Evolutionary conservation across 352 stramenopile species (phyloP), one percentile per base, ranked within the genome.

Genomic region (Phytopythium aichiense): DNA sequence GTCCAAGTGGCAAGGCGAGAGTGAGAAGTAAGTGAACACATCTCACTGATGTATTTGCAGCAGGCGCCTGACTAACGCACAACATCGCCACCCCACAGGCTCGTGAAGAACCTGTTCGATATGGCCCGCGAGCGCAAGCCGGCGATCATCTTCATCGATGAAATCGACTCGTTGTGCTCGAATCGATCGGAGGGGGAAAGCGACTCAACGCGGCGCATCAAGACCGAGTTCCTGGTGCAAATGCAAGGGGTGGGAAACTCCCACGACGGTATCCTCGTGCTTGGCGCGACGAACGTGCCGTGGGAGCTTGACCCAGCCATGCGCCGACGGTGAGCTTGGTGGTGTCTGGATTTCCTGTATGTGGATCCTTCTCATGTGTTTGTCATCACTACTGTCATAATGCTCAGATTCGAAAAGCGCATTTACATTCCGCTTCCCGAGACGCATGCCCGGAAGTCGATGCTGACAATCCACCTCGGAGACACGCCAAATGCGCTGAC

Each of bases 381-480:
- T 49, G 42, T 15, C 28, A 31, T 31, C 28, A 31, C 28, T 31
- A 4, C 28, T 49, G 16, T 22, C 20, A 4, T 6, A 4, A 25
- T 5, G 31, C 71, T 16, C 60, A 95, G 87, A 63, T 99, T 99
- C 67, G 97, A 99, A 73, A 99, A 99, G 68, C 91, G 96, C 50
- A 97, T 99, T 64, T 99, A 99, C 68, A 99, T 99, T 65, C 96
- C 97, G 55, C 90, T 99, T 25, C 98, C 98, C 37, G 96, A 99
- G 51, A 59, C 68, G 5, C 81, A 96, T 20, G 90, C 96, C 11
- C 73, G 98, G 37, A 84, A 97, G 53, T 81, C 87, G 56, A 99
- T 99, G 96, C 87, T 99, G 54, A 92, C 96, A 60, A 93, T 99
- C 60, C 92, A 99, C 72, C 64, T 99, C 7, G 98, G 97, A 1